phyloP scores from a whole-genome alignment of 176 grass and related monocot species.

The Carex cristatella region DNA sequence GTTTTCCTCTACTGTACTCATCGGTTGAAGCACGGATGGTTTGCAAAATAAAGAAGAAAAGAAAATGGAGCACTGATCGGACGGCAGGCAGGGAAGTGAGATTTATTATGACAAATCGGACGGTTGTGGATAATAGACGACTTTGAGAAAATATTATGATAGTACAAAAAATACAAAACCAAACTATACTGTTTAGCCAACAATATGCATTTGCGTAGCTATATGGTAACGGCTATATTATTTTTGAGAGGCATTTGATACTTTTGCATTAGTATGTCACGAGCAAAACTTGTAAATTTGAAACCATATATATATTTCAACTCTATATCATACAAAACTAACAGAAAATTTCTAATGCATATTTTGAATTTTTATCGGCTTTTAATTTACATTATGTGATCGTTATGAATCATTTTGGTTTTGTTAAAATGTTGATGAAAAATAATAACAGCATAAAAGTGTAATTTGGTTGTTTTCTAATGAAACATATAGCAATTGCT shows the following conservation, averaged over 20 bases:
- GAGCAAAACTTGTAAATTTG: not conserved
- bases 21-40: not conserved
- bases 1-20: not conserved
- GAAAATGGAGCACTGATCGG: not conserved
- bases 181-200: not conserved
- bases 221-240: not conserved
- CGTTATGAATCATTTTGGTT: not conserved
- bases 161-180: not conserved
- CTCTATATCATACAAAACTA: not conserved
- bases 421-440: not conserved
- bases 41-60: not conserved
- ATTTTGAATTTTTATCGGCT: too few species aligned
- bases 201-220: not conserved
- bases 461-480: not conserved
- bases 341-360: not conserved
- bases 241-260: not conserved
- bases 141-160: not conserved
- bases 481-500: not conserved
- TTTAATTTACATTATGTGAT: not conserved
- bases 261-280: not conserved
- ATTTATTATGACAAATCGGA: not conserved
- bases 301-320: not conserved
- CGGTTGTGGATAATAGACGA: not conserved
- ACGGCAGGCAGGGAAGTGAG: not conserved
- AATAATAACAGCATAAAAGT: not conserved